Percentiles rank a stretch among this genome's conserved stretches.
Evolutionary conservation across 345 rosid species (phyloP).

Genomic region (Cochlearia excelsa): DNA sequence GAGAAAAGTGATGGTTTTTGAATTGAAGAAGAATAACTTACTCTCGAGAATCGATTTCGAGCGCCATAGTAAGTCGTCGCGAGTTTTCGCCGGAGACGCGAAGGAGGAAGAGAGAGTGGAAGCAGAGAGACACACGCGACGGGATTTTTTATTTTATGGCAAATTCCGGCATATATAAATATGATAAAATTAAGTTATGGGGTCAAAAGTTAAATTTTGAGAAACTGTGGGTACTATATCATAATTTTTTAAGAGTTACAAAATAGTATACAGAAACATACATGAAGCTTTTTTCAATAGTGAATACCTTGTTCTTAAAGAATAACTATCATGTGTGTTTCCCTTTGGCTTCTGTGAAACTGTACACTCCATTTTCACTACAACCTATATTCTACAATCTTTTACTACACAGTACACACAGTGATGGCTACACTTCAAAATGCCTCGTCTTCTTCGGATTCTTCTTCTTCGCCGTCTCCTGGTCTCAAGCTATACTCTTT

Average conservation of each 20-base stretch:
- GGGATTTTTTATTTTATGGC: background rate
- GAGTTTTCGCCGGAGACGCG: conserved; percentile 29
- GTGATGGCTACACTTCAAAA: conserved; percentile 26
- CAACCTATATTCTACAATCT: conserved; percentile 23
- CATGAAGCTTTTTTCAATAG: too few relatives aligned
- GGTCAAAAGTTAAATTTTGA: background rate
- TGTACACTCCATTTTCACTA: conserved; percentile 23
- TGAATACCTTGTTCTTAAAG: too few relatives aligned
- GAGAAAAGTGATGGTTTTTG: background rate
- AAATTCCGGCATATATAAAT: too few relatives aligned
- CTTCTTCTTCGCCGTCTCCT: conserved; percentile 30
- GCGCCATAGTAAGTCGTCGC: conserved; percentile 48
- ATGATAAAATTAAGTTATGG: background rate
- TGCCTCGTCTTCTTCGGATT: conserved; percentile 22
- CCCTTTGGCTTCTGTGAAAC: conserved; percentile 20
- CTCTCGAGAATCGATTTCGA: conserved; percentile 98
- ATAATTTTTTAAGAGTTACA: too few relatives aligned
- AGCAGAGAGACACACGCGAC: conserved; percentile 6
- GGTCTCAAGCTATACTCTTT: conserved; percentile 13
- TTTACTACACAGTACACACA: conserved; percentile 11
- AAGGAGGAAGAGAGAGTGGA: background rate
- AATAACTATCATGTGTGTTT: background rate
- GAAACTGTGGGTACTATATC: background rate
- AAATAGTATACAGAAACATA: too few relatives aligned
- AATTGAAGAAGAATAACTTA: conserved; percentile 33